Percentiles rank a stretch among this genome's conserved stretches.
Conservation (phyloP, 2,329 filamentous ascomycete genomes). For the Trichoderma citrinoviride region DNA sequence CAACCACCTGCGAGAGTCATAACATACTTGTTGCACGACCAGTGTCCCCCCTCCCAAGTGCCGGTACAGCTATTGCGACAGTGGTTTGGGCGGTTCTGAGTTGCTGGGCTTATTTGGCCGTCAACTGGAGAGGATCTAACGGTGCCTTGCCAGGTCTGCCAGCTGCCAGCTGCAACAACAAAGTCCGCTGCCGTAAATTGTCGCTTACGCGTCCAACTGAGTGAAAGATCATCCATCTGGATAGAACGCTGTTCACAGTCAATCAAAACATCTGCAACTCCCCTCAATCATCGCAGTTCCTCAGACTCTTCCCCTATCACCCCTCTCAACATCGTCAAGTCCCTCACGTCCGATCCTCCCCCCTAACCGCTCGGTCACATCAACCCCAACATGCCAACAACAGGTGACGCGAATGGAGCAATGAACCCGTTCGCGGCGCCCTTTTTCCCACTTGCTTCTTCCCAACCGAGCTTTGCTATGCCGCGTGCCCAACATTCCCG, state of each 20-base stretch:
- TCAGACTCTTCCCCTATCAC: not conserved
- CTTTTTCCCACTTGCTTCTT: conserved; percentile 27
- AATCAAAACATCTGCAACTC: not conserved
- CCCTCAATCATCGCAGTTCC: not conserved
- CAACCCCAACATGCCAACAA: not conserved
- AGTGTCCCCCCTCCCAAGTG: too few species aligned
- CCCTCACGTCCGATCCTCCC: not conserved
- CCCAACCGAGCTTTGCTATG: conserved; percentile 2
- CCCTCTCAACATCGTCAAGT: not conserved
- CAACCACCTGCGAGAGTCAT: not conserved
- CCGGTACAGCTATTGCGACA: too few species aligned
- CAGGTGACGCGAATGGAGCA: conserved; percentile 24
- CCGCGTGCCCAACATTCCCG: not conserved
- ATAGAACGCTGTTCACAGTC: not conserved
- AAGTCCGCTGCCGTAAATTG: not conserved
- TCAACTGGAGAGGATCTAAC: not conserved
- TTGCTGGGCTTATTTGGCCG: not conserved
- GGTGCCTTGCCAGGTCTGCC: not conserved
- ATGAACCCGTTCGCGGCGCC: conserved; percentile 34
- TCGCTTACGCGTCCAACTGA: not conserved
- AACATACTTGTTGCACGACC: not conserved
- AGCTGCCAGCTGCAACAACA: not conserved
- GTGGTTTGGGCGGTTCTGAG: not conserved
- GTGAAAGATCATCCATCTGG: not conserved
- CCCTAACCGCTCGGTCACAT: not conserved